Conservation (phyloP, 495 filamentous ascomycete genomes). For the Immersiella caudata region DNA sequence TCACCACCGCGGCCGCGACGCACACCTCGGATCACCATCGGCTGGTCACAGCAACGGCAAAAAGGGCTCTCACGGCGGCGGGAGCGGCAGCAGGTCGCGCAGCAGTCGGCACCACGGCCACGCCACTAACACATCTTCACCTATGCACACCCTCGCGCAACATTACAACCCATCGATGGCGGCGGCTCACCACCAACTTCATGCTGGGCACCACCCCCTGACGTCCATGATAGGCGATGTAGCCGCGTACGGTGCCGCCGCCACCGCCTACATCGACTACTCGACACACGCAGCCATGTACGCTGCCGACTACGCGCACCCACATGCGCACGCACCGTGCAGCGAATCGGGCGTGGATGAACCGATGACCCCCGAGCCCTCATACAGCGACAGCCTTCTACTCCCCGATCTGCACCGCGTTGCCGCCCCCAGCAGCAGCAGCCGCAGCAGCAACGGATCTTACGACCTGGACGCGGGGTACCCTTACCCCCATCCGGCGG, state of each 20-base stretch:
- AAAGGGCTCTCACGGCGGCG: slow-evolving; percentile 1
- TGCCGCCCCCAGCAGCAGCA: background rate
- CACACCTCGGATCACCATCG: background rate
- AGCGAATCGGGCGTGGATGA: slow-evolving; percentile 24
- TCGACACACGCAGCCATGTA: background rate
- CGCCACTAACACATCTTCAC: background rate
- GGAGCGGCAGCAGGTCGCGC: background rate
- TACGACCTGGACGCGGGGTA: slow-evolving; percentile 8
- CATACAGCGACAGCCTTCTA: slow-evolving; percentile 9
- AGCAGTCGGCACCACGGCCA: background rate
- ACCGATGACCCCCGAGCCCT: slow-evolving; percentile 25
- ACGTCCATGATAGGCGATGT: background rate
- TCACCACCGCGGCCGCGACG: background rate
- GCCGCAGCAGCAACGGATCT: slow-evolving; percentile 2
- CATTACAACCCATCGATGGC: slow-evolving; percentile 13
- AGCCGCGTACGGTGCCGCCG: background rate
- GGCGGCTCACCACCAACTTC: background rate
- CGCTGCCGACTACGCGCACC: background rate
- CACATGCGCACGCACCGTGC: background rate
- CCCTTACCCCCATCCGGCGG: slow-evolving; percentile 4
- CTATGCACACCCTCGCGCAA: background rate
- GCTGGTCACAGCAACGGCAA: background rate
- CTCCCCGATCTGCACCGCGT: slow-evolving; percentile 14
- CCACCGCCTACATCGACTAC: background rate
- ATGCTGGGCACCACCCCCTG: background rate